Conservation (phyloP, 129 eudicot genomes). For the Lactuca sativa region DNA sequence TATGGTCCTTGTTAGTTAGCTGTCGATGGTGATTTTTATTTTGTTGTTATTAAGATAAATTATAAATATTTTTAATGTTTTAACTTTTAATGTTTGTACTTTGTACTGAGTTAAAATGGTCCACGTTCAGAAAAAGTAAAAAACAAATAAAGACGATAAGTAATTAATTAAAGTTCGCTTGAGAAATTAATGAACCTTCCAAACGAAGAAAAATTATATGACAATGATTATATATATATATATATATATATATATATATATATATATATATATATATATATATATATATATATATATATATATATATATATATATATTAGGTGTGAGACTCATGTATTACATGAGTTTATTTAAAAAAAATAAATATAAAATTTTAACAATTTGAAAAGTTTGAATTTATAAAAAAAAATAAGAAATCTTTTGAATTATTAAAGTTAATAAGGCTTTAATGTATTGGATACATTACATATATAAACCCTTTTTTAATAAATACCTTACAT, state of each 20-base stretch:
- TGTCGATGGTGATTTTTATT: slow-evolving; percentile 26
- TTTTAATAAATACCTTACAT: no score
- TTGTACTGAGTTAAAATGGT: slow-evolving; percentile 15
- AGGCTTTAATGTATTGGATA: no score
- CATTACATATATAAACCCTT: no score
- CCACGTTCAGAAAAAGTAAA: slow-evolving; percentile 23
- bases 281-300: neutral
- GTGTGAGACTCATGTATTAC: no score
- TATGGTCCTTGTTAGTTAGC: slow-evolving; percentile 18
- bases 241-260: no score
- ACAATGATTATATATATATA: neutral
- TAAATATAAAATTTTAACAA: no score
- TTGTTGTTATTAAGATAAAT: neutral
- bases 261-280: neutral
- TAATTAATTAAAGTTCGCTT: slow-evolving; percentile 26
- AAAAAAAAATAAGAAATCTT: no score
- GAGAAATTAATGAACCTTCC: slow-evolving; percentile 24
- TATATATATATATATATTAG: neutral
- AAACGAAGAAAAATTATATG: neutral
- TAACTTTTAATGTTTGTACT: neutral
- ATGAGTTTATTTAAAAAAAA: no score
- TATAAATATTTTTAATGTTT: neutral
- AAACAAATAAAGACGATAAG: slow-evolving; percentile 13
- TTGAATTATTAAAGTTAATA: no score
- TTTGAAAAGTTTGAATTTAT: no score